Percentiles rank a stretch among this genome's conserved stretches.
phyloP scores from a whole-genome alignment of 2,329 filamentous ascomycete genomes.

The Acarospora socialis region DNA sequence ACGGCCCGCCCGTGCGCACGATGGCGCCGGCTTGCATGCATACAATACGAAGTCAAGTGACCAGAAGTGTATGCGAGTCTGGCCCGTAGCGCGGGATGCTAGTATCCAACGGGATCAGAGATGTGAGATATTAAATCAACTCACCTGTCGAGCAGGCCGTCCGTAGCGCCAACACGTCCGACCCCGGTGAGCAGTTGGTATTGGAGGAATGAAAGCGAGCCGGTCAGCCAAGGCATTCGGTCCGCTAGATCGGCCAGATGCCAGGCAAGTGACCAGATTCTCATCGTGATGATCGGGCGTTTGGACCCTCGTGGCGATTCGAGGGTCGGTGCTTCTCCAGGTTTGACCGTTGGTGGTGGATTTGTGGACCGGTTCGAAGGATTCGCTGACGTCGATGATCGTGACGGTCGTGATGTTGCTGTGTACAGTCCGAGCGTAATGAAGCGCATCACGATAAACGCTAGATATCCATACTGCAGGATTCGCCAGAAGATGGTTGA shows the following conservation, averaged over 20 bases:
- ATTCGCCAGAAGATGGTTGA: constrained; percentile 35
- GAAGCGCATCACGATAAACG: constrained; percentile 50
- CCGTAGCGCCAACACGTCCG: constrained; percentile 56
- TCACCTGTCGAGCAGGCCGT: constrained; percentile 85
- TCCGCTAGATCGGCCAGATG: constrained; percentile 57
- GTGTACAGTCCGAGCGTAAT: constrained; percentile 49
- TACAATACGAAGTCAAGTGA: constrained; percentile 44
- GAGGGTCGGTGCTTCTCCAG: constrained; percentile 13
- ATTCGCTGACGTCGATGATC: constrained; percentile 34
- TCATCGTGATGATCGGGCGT: constrained; percentile 61
- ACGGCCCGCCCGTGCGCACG: constrained; percentile 1
- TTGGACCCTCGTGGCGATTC: constrained; percentile 21
- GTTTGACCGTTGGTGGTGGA: constrained; percentile 4
- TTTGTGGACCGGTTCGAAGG: constrained; percentile 27
- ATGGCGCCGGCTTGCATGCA: constrained; percentile 17
- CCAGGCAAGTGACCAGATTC: constrained; percentile 58
- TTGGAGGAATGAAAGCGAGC: constrained; percentile 60
- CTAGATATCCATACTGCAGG: constrained; percentile 37
- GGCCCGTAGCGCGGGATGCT: constrained; percentile 10
- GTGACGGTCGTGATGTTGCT: constrained; percentile 44
- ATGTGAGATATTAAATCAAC: constrained; percentile 24
- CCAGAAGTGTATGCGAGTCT: constrained; percentile 40
- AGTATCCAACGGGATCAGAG: constrained; percentile 7
- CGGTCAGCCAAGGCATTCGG: constrained; percentile 85
- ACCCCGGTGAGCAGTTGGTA: constrained; percentile 53